Percentiles rank a stretch among this genome's conserved stretches.
Conservation (phyloP, 2,329 filamentous ascomycete species). For the Elsinoe arachidis region DNA sequence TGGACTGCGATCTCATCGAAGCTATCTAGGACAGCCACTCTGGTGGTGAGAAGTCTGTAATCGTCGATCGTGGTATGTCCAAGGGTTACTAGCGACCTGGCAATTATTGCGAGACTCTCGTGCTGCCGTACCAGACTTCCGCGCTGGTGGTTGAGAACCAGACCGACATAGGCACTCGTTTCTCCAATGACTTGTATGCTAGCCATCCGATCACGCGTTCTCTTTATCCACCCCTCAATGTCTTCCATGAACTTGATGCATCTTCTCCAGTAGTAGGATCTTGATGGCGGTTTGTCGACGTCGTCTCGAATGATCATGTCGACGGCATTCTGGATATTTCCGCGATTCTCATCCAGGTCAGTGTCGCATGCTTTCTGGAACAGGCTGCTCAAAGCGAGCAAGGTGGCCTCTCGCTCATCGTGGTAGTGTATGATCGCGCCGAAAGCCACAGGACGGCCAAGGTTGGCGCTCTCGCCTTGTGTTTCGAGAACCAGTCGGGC, state of each 20-base stretch:
- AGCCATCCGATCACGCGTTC: constrained; percentile 65
- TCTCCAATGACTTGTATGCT: constrained; percentile 68
- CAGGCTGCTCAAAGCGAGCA: constrained; percentile 76
- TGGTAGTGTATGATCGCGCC: constrained; percentile 83
- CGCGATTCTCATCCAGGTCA: constrained; percentile 50
- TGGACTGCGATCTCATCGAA: constrained; percentile 72
- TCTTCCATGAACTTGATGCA: constrained; percentile 69
- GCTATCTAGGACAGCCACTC: constrained; percentile 61
- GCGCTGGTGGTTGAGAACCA: constrained; percentile 73
- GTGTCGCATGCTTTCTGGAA: constrained; percentile 56
- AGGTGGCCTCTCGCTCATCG: constrained; percentile 68
- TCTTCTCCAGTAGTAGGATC: constrained; percentile 59
- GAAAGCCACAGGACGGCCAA: constrained; percentile 66
- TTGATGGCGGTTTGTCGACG: constrained; percentile 43
- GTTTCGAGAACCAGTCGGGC: constrained; percentile 63
- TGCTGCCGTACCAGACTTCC: constrained; percentile 80
- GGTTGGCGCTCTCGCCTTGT: constrained; percentile 53
- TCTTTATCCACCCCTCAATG: constrained; percentile 68
- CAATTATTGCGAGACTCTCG: constrained; percentile 73
- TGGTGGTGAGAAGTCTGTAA: constrained; percentile 61
- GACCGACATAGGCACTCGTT: constrained; percentile 56
- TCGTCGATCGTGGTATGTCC: constrained; percentile 62
- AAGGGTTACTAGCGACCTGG: constrained; percentile 69
- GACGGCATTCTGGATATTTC: constrained; percentile 48
- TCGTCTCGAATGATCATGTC: constrained; percentile 46